phyloP scores from a whole-genome alignment of 352 stramenopile genomes.

The Globisporangium alternatum region DNA sequence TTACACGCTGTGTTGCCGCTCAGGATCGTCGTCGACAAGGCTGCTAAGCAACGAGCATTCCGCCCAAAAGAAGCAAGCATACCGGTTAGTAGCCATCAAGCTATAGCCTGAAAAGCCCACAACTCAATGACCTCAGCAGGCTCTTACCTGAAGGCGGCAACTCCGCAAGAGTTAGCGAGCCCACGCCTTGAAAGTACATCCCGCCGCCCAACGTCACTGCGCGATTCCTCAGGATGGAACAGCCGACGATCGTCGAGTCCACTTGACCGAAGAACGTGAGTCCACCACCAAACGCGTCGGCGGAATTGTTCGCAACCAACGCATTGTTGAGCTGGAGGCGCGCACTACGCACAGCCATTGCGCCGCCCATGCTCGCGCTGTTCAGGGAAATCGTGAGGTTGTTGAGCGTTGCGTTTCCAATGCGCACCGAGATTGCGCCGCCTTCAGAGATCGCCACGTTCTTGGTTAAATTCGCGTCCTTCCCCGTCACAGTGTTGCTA shows the following conservation, averaged over 20 bases:
- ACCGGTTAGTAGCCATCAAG: background rate
- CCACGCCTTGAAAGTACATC: constrained; percentile 3
- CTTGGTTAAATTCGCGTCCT: constrained; percentile 5
- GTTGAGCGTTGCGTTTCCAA: background rate
- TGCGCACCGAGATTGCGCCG: constrained; percentile 4
- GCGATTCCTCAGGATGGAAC: background rate
- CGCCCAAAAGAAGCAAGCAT: background rate
- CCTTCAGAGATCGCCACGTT: constrained; percentile 14
- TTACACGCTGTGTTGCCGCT: constrained; percentile 28
- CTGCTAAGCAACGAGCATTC: background rate
- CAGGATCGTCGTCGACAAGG: background rate
- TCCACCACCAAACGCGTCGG: constrained; percentile 3
- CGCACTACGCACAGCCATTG: background rate
- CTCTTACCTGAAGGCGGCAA: background rate
- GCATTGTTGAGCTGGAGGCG: background rate
- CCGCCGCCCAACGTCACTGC: constrained; percentile 7
- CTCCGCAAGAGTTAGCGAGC: background rate
- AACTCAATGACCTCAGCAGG: background rate
- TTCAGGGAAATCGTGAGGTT: background rate
- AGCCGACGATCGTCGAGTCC: background rate
- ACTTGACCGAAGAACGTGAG: constrained; percentile 6
- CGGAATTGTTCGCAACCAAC: constrained; percentile 1
- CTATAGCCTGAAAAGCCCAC: too few relatives aligned
- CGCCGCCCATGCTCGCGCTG: constrained; percentile 9
- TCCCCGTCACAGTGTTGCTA: constrained; percentile 8